phyloP scores from a whole-genome alignment of 169 alveolate species.

The Plasmodium berghei region DNA sequence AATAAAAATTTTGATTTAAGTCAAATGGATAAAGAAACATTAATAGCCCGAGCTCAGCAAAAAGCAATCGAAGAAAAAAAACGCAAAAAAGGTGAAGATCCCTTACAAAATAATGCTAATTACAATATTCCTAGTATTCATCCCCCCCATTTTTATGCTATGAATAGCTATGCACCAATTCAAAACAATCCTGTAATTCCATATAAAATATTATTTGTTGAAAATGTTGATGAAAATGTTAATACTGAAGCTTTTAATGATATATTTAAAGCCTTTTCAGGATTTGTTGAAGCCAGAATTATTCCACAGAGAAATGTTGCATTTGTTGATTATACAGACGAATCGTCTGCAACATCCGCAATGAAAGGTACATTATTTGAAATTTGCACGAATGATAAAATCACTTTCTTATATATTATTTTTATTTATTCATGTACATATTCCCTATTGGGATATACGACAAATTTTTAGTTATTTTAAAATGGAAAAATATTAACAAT shows the following conservation, averaged over 20 bases:
- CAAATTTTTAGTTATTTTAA: too few species aligned
- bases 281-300: conserved; percentile 86
- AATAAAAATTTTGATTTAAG: conserved; percentile 41
- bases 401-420: too few species aligned
- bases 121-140: conserved; percentile 3
- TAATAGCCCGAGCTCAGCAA: conserved; percentile 62
- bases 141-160: conserved; percentile 51
- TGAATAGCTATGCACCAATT: conserved; percentile 18
- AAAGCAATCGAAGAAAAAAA: conserved; percentile 55
- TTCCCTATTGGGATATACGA: too few species aligned
- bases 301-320: conserved; percentile 87
- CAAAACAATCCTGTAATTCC: conserved; percentile 47
- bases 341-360: conserved; percentile 84
- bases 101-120: conserved; percentile 15
- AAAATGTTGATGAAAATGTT: conserved; percentile 86
- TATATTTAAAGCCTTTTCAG: conserved; percentile 81
- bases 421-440: too few species aligned
- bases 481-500: too few species aligned
- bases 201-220: conserved; percentile 85
- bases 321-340: conserved; percentile 86
- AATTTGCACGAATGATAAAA: not conserved
- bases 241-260: conserved; percentile 78
- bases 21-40: conserved; percentile 70
- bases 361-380: conserved; percentile 76
- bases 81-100: conserved; percentile 42